Percentiles rank a stretch among this genome's conserved stretches.
Evolutionary conservation across 2,329 filamentous ascomycete genomes (phyloP).

Genomic region (Raffaelea albimanens): DNA sequence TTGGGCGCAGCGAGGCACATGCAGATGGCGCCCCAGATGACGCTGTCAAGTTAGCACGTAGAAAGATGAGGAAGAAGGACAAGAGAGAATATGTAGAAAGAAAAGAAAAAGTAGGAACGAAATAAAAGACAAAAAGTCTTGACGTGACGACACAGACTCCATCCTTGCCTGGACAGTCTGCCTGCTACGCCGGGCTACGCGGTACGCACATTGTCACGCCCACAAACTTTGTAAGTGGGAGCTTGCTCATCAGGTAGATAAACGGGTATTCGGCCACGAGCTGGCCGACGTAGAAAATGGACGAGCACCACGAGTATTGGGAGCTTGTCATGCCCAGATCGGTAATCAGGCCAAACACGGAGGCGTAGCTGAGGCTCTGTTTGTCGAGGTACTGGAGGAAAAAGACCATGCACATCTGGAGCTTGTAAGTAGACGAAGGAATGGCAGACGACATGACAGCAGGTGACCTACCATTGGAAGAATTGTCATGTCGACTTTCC

Average conservation of each 20-base stretch:
- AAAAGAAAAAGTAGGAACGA: too few relatives aligned
- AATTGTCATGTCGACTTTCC: background rate
- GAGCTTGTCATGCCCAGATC: slow-evolving; percentile 33
- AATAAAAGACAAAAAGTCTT: too few relatives aligned
- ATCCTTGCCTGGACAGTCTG: too few relatives aligned
- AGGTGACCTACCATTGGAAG: background rate
- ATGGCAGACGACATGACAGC: too few relatives aligned
- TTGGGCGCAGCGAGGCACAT: slow-evolving; percentile 30
- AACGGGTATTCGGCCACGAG: slow-evolving; percentile 38
- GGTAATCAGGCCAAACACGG: slow-evolving; percentile 29
- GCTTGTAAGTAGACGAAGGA: too few relatives aligned
- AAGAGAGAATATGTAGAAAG: too few relatives aligned
- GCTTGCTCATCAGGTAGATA: slow-evolving; percentile 39
- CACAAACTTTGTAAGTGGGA: slow-evolving; percentile 40
- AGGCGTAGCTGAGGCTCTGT: slow-evolving; percentile 38
- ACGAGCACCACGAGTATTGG: slow-evolving; percentile 39
- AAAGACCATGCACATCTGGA: slow-evolving; percentile 30
- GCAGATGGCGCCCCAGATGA: slow-evolving; percentile 29
- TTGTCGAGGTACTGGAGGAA: slow-evolving; percentile 37
- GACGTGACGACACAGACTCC: too few relatives aligned
- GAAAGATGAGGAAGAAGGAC: too few relatives aligned
- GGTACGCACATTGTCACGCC: slow-evolving; percentile 31
- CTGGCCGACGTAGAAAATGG: slow-evolving; percentile 35
- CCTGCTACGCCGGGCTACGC: too few relatives aligned
- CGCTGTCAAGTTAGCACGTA: slow-evolving; percentile 14